These are phyloP conservation scores for Fusarium nurragi DNA, from an alignment of 2,329 filamentous ascomycete genomes.

Conservation along the genomic window DNA sequence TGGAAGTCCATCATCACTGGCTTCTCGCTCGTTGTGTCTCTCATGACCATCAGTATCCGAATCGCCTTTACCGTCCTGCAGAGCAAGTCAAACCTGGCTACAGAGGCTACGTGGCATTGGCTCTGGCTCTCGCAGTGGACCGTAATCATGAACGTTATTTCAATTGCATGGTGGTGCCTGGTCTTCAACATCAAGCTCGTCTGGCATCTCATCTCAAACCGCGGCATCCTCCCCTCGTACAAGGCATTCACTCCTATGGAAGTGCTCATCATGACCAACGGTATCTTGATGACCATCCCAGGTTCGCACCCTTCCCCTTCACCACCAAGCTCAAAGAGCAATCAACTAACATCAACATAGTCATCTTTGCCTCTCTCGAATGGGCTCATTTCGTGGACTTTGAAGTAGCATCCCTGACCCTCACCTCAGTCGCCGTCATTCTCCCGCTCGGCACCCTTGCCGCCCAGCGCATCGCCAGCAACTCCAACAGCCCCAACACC, in stretches of 20 bases:
- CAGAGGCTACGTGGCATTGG: constrained; percentile 36
- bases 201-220: constrained; percentile 58
- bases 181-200: constrained; percentile 64
- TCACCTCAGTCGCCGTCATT: constrained; percentile 61
- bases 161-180: constrained; percentile 64
- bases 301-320: constrained; percentile 49
- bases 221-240: constrained; percentile 57
- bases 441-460: constrained; percentile 63
- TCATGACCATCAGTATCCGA: constrained; percentile 47
- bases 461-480: constrained; percentile 56
- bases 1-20: constrained; percentile 47
- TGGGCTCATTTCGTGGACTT: constrained; percentile 55
- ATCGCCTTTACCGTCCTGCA: constrained; percentile 52
- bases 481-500: constrained; percentile 33
- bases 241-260: constrained; percentile 61
- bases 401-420: constrained; percentile 60
- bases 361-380: constrained; percentile 61
- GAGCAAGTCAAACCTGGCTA: constrained; percentile 44
- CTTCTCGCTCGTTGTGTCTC: constrained; percentile 50
- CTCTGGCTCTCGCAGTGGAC: constrained; percentile 53
- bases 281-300: constrained; percentile 65
- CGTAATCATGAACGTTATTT: constrained; percentile 52
- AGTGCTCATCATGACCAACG: constrained; percentile 65
- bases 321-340: not conserved
- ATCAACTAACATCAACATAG: constrained; percentile 45